Evolutionary conservation across 2,329 filamentous ascomycete genomes (phyloP).

Genomic region (Aspergillus unguis): DNA sequence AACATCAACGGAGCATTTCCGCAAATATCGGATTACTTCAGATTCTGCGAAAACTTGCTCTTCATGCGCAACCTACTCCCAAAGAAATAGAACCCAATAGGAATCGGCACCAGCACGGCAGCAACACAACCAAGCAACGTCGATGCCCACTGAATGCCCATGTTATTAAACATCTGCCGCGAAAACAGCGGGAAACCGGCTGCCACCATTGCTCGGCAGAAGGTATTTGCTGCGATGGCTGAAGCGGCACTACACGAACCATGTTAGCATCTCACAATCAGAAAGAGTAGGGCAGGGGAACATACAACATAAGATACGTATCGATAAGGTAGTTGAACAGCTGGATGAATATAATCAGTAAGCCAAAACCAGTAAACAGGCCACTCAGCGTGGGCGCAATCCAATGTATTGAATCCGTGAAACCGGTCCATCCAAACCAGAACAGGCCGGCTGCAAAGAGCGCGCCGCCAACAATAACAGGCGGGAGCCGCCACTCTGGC

Average conservation of each 20-base stretch:
- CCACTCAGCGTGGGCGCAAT: constrained; percentile 45
- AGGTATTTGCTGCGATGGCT: constrained; percentile 53
- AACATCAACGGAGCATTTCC: too few species aligned
- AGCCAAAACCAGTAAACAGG: constrained; percentile 56
- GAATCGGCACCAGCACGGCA: constrained; percentile 36
- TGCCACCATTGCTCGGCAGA: constrained; percentile 37
- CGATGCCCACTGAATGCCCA: constrained; percentile 39
- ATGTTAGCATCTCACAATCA: too few species aligned
- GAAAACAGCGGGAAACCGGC: constrained; percentile 38
- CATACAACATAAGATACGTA: constrained; percentile 50
- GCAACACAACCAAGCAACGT: constrained; percentile 38
- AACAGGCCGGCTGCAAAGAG: constrained; percentile 62
- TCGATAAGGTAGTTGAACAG: constrained; percentile 60
- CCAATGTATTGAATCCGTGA: constrained; percentile 41
- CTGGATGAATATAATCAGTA: constrained; percentile 57
- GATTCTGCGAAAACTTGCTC: neutral
- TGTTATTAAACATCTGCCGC: constrained; percentile 36
- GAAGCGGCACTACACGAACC: constrained; percentile 41
- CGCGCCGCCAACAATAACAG: constrained; percentile 52
- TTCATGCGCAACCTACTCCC: constrained; percentile 14
- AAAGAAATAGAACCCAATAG: constrained; percentile 29
- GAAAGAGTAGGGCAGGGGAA: constrained; percentile 8
- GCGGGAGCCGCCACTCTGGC: constrained; percentile 57
- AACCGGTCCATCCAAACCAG: constrained; percentile 74
- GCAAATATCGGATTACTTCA: too few species aligned